These are phyloP conservation scores for Penicillium nucicola DNA, from an alignment of 495 filamentous ascomycete species.

Conservation along the genomic window DNA sequence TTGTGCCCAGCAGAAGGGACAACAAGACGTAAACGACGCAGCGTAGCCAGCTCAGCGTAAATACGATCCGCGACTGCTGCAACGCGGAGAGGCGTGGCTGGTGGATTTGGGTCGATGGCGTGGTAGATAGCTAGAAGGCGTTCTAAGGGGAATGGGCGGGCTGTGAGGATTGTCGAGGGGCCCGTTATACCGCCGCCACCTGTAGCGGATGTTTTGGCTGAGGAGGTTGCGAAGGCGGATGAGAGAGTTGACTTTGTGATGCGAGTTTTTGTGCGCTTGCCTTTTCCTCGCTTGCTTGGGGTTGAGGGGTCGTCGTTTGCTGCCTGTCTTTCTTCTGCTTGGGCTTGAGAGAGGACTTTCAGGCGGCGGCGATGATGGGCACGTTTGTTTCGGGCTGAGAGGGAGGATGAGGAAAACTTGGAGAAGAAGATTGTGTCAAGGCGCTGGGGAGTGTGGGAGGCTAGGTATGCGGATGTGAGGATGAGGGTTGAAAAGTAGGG, in stretches of 20 bases:
- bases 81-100: conserved; percentile 47
- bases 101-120: conserved; percentile 66
- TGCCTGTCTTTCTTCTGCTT: conserved; percentile 34
- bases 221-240: conserved; percentile 38
- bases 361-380: conserved; percentile 56
- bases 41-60: conserved; percentile 71
- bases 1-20: conserved; percentile 53
- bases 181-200: conserved; percentile 49
- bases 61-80: conserved; percentile 56
- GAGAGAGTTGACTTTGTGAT: conserved; percentile 49
- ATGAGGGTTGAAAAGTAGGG: conserved; percentile 81
- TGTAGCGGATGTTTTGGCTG: conserved; percentile 36
- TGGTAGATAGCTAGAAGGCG: conserved; percentile 84
- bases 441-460: conserved; percentile 79
- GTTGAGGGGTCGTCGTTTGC: conserved; percentile 27
- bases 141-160: conserved; percentile 81
- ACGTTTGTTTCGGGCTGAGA: conserved; percentile 46
- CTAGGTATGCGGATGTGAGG: conserved; percentile 84
- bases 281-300: conserved; percentile 31
- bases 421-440: conserved; percentile 83
- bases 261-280: conserved; percentile 40
- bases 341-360: conserved; percentile 43
- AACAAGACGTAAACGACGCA: conserved; percentile 74
- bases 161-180: conserved; percentile 69
- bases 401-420: conserved; percentile 62